Evolutionary conservation across 1,284 basidiomycete species (phyloP), one percentile per base, ranked within the genome.

Genomic region (Cutaneotrichosporon daszewskae): DNA sequence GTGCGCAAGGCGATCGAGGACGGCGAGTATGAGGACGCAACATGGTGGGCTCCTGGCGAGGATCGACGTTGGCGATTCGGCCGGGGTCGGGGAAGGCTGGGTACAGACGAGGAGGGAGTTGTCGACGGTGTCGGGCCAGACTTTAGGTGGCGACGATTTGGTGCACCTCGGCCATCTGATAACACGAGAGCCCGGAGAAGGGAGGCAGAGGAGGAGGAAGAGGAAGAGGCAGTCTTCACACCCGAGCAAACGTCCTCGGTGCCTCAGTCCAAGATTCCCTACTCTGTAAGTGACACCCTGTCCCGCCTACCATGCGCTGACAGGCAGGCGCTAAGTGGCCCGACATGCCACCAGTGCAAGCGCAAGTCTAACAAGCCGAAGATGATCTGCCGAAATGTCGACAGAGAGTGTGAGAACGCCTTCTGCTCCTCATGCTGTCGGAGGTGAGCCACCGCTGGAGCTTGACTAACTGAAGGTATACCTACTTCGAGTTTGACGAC

Each of bases 321-420:
- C n/a, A n/a, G n/a, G n/a, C n/a, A n/a, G n/a, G n/a, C n/a, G n/a
- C n/a, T n/a, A n/a, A n/a, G n/a, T 4, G 62, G 59, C 13, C 52
- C 49, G 1, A 17, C 59, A 7, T 71, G 68, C 43, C 68, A 71
- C 50, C 68, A 71, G 29, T 71, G 68, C 43, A 49, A 58, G n/a
- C 48, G 64, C 4, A 56, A 56, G 23, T 62, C 58, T 4, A 55
- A 59, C 12, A 62, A 62, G 32, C 53, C 52, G 2, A 68, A 67
- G 43, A 69, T 71, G 68, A 49, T 49, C 25, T 71, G 68, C 43
- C 45, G 61, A 17, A 66, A 66, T 39, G 47, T 59, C 29, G 46
- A 63, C 20, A 58, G 60, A 1, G 33, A 49, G 13, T 71, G 68
- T 44, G 45, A 38, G 22, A 47, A 54, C 0, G 22, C 46, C 3